Percentiles rank a stretch among this genome's conserved stretches.
Evolutionary conservation across 768 basidiomycete genomes (phyloP).

Genomic region (Termitomyces sp.): DNA sequence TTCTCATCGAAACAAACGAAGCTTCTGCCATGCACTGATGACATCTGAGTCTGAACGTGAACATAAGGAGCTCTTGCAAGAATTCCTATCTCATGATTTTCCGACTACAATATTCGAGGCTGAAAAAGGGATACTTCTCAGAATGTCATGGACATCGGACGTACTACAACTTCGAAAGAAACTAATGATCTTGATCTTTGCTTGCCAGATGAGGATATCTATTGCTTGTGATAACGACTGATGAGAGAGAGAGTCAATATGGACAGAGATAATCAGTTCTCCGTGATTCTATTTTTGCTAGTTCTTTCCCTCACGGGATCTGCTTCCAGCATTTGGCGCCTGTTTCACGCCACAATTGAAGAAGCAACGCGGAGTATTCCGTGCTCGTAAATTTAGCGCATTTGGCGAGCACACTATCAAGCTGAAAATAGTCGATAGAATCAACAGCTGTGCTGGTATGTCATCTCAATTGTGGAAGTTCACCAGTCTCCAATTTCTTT

Average conservation of each 20-base stretch:
- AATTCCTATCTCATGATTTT: neutral
- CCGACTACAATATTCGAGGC: neutral
- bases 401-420: too few species aligned
- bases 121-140: too few species aligned
- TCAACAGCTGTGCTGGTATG: neutral
- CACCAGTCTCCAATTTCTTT: too few species aligned
- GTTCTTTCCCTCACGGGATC: too few species aligned
- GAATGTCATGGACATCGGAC: too few species aligned
- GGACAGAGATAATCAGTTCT: neutral
- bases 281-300: neutral
- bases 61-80: too few species aligned
- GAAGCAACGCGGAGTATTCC: neutral
- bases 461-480: too few species aligned
- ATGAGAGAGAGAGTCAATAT: too few species aligned
- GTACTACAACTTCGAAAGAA: neutral
- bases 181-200: too few species aligned
- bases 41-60: neutral
- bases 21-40: neutral
- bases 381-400: neutral
- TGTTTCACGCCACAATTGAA: neutral
- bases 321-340: too few species aligned
- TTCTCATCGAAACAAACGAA: neutral
- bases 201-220: too few species aligned
- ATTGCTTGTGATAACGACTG: neutral
- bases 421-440: too few species aligned